Percentiles rank a stretch among this genome's conserved stretches.
These are phyloP conservation scores for Trichaptum fuscoviolaceum DNA, from an alignment of 768 basidiomycete species.

Conservation along the genomic window DNA sequence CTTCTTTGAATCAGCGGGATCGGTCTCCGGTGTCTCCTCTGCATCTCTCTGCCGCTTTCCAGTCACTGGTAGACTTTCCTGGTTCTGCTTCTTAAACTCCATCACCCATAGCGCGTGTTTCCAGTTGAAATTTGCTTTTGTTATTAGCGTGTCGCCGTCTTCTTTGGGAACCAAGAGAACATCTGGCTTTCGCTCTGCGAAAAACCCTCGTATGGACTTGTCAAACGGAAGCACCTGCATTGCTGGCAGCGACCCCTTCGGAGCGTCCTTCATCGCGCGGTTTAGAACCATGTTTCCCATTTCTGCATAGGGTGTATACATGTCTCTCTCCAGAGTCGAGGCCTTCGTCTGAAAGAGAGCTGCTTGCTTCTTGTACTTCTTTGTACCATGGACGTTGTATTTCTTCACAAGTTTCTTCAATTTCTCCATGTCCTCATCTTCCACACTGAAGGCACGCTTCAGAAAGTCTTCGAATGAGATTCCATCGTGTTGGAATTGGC, in stretches of 20 bases:
- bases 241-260: background rate
- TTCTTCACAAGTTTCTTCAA: background rate
- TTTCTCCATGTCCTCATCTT: background rate
- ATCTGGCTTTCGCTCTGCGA: background rate
- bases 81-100: background rate
- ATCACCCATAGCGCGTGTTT: background rate
- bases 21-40: too few relatives aligned
- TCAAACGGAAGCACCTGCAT: background rate
- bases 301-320: background rate
- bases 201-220: background rate
- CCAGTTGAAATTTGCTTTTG: background rate
- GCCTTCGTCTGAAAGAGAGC: background rate
- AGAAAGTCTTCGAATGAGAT: background rate
- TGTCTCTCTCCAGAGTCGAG: background rate
- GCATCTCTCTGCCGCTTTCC: background rate
- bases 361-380: background rate
- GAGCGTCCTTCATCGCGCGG: background rate
- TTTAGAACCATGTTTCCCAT: background rate
- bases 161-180: background rate
- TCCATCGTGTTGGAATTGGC: too few relatives aligned
- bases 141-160: background rate
- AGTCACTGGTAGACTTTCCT: background rate
- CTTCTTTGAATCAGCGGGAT: too few relatives aligned
- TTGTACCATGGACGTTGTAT: background rate
- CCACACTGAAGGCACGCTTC: background rate